Evolutionary conservation across 2,329 filamentous ascomycete genomes (phyloP), one percentile per base, ranked within the genome.

Genomic region (Paracorniculantispora psalliotae): DNA sequence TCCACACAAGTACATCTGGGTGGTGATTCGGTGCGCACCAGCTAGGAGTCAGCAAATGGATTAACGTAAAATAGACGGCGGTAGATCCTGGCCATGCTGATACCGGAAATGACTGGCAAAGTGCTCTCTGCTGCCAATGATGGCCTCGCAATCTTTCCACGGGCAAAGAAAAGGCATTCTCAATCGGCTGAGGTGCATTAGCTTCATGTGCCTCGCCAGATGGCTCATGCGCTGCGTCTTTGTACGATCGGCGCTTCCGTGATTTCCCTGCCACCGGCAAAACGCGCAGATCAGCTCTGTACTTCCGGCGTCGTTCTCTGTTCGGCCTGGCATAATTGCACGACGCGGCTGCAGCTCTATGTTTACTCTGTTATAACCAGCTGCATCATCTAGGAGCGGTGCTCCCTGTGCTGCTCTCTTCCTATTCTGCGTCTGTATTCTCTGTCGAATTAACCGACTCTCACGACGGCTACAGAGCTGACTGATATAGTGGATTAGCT

Each of bases 391-490:
- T 19, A n/a, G 7, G 39, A 21, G n/a, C 39, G 39, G 39, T 19
- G 39, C 17, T 43, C 17, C 39, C 5, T 43, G 39, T 17, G 6
- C 39, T 21, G n/a, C 7, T n/a, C 19, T n/a, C 39, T 5, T 21
- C 19, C 30, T 33, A 33, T 5, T 21, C 39, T 19, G n/a, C 39
- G 17, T 43, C 17, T n/a, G 39, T n/a, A 19, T 48, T 46, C 54
- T 37, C 47, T 43, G 37, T n/a, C 52, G 52, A 52, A 46, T 35
- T 37, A 59, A 17, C 39, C 39, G 65, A 25, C 62, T 66, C 59
- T 64, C 62, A 57, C 63, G 63, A 33, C 51, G 48, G 30, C 63
- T 59, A 53, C 53, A 64, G 60, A 67, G 62, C 23, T 49, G 43
- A 21, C 58, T 48, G 23, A 67, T 57, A 44, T 41, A 59, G 39